phyloP scores from a whole-genome alignment of 2,329 filamentous ascomycete genomes.

The Alternaria hordeiaustralica region DNA sequence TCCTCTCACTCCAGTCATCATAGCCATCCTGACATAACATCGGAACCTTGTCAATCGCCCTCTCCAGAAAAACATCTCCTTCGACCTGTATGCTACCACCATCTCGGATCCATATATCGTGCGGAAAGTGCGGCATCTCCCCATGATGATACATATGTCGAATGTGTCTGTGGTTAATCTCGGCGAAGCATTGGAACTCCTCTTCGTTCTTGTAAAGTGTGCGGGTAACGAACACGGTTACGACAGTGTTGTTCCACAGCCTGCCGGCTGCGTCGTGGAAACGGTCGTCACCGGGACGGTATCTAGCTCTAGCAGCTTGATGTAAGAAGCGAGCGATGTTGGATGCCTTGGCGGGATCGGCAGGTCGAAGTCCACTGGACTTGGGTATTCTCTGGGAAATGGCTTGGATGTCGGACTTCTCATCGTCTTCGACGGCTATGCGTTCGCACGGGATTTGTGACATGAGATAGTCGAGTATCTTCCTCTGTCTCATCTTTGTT shows the following conservation, averaged over 20 bases:
- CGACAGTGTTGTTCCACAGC: neutral
- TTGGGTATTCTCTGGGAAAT: neutral
- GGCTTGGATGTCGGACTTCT: neutral
- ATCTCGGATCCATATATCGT: neutral
- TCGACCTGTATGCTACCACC: neutral
- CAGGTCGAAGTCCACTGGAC: neutral
- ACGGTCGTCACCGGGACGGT: neutral
- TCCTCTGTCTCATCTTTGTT: neutral
- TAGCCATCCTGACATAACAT: neutral
- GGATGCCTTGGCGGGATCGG: neutral
- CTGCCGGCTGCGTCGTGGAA: neutral
- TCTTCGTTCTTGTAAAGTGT: neutral
- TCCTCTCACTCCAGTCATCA: neutral
- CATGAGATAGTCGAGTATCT: neutral
- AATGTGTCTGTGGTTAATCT: neutral
- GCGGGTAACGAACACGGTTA: neutral
- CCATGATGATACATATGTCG: neutral
- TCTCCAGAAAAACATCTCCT: too few species aligned
- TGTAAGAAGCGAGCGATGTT: neutral
- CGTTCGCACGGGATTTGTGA: neutral
- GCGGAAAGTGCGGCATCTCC: neutral
- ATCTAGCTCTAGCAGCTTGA: neutral
- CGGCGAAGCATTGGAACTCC: neutral
- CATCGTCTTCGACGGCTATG: neutral
- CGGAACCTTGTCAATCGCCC: neutral